Evolutionary conservation across 805 yeast species (phyloP).

Genomic region (Zygoascus tannicola): DNA sequence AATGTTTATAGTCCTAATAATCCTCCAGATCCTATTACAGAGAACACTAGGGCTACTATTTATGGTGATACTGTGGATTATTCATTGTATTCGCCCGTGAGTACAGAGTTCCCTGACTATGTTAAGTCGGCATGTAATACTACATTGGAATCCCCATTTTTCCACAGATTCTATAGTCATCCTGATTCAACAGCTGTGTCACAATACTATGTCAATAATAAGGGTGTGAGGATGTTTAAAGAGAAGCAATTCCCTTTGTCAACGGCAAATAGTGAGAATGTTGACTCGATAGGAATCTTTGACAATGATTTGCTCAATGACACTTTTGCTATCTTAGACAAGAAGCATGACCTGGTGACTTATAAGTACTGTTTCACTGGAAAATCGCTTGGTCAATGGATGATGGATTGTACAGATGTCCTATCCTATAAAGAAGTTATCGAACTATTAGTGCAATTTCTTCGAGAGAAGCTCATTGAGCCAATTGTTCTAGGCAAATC

Average conservation of each 20-base stretch:
- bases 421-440: slow-evolving; percentile 28
- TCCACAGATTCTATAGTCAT: slow-evolving; percentile 71
- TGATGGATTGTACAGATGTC: slow-evolving; percentile 80
- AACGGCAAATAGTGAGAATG: not conserved
- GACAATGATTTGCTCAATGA: not conserved
- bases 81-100: slow-evolving; percentile 6
- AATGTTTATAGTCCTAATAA: slow-evolving; percentile 59
- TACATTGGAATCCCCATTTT: slow-evolving; percentile 40
- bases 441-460: slow-evolving; percentile 8
- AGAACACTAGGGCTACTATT: slow-evolving; percentile 5
- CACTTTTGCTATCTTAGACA: not conserved
- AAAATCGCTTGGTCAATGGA: slow-evolving; percentile 75
- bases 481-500: slow-evolving; percentile 8
- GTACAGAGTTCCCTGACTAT: not conserved
- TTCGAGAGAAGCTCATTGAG: slow-evolving; percentile 10
- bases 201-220: slow-evolving; percentile 63
- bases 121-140: not conserved
- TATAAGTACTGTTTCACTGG: slow-evolving; percentile 56
- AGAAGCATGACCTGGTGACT: not conserved
- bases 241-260: slow-evolving; percentile 28
- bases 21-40: slow-evolving; percentile 35
- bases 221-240: slow-evolving; percentile 55
- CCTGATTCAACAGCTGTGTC: slow-evolving; percentile 78
- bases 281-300: not conserved
- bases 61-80: slow-evolving; percentile 8